Evolutionary conservation across 2,329 filamentous ascomycete species (phyloP), one percentile per base, ranked within the genome.

Genomic region (Cryphonectria carpinicola): DNA sequence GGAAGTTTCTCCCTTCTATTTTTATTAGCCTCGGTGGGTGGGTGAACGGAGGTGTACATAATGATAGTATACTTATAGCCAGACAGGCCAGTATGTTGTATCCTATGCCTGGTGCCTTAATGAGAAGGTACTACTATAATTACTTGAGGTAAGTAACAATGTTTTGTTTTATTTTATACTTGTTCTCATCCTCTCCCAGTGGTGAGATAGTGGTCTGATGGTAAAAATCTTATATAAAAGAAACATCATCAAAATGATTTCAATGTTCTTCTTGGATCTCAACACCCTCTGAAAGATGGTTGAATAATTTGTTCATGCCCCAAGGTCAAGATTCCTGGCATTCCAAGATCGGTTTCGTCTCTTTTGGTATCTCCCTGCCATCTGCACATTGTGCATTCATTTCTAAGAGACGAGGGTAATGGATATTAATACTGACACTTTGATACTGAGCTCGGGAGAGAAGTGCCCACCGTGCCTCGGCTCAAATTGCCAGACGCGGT

Each of bases 351-450:
- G 32, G 32, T n/a, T 22, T 10, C n/a, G 11, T 52, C 46, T 10
- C 17, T 46, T 56, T 28, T 56, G 25, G 25, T 32, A 32, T 56
- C 54, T 56, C 54, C 28, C 25, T 19, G 28, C n/a, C 25, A 32
- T n/a, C 46, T 49, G 46, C 46, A 7, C 7, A 17, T 32, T 35
- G 54, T 32, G 1, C 2, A 58, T 49, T n/a, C 19, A 58, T 58
- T 58, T 58, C 54, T 32, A 58, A 58, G 28, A 58, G 25, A 35
- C 28, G 54, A 58, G 28, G 54, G 54, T 58, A 58, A 58, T 56
- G 54, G 54, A 58, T 25, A 56, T 25, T 14, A 58, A 32, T n/a
- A 58, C 54, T 58, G 54, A 17, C 13, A 28, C 54, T 32, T n/a
- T 22, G 54, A 32, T 32, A 58, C 54, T 58, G 28, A 32, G 25